Base-by-base conservation (phyloP, 768 basidiomycete species). In the Clitopilus hobsonii region DNA sequence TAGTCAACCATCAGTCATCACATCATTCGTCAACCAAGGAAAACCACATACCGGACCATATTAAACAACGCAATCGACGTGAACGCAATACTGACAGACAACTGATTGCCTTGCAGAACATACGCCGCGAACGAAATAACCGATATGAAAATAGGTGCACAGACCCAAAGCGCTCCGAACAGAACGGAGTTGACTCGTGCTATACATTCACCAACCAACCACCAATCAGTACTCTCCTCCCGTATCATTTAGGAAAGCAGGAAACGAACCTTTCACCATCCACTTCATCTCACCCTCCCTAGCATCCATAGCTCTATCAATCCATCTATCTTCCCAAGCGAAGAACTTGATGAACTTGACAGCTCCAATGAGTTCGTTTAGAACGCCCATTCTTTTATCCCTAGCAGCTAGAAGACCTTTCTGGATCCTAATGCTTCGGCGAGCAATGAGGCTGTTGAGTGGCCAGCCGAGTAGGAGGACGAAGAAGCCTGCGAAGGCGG, bases 261-360 rank as follows among this genome's bases (percentile, higher is more conserved):
- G 14, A 32, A 23, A 45, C 52, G 30, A 67, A 87, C 87, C 66
- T 76, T 88, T 87, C 55, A 89, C 68, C 78, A 93, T 78, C 86
- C 90, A 91, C 53, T 77, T 70, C 70, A 94, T 76, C 71, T 95
- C 94, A 13, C 70, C 69, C 38, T 78, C 77, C 56, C 93, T 75
- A 1, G 88, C 81, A 38, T 85, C 83, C 54, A 84, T 63, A 0
- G 78, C 84, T 11, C 83, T 76, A 24, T 78, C 69, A 38, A 89
- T 87, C 91, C 91, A 92, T 11, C 81, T 78, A 38, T 85, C 78
- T 60, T 89, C 88, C 80, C 89, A 91, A 1, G 88, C 88, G 57
- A 91, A 91, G 74, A 91, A 89, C 67, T 91, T 89, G 74, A 89
- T 85, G 63, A 89, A 88, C 67, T 88, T 88, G 54, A 86, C 84